Conservation (phyloP, 208 protist genomes). For the Acanthamoeba triangularis region DNA sequence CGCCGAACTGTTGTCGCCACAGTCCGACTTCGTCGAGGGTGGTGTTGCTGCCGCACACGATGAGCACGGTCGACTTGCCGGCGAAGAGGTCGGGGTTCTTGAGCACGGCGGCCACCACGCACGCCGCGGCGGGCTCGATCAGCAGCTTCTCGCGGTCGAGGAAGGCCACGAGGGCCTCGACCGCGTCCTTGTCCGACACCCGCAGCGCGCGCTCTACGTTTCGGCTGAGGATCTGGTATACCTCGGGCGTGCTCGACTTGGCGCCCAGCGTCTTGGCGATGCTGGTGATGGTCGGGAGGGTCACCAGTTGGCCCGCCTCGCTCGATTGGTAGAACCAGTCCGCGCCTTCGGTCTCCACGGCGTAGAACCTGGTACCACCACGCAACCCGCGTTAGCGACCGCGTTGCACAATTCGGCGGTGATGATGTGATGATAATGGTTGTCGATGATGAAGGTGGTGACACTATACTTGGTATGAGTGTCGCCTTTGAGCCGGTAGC, state of each 20-base stretch:
- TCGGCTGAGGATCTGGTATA: not conserved
- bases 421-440: no score
- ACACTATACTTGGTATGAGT: conserved; percentile 47
- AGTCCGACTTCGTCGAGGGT: not conserved
- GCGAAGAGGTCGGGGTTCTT: not conserved
- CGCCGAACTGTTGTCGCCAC: not conserved
- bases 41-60: conserved; percentile 48
- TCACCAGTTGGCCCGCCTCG: not conserved
- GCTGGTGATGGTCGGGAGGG: conserved; percentile 7
- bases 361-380: not conserved
- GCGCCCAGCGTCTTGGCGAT: conserved; percentile 59
- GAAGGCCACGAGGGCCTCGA: not conserved
- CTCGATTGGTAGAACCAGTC: conserved; percentile 23
- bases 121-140: conserved; percentile 18
- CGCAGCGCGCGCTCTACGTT: not conserved
- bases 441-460: not conserved
- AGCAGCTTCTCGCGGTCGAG: conserved; percentile 61
- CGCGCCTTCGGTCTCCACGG: conserved; percentile 26
- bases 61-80: not conserved
- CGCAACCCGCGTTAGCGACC: not conserved
- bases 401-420: not conserved
- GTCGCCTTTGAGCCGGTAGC: conserved; percentile 23
- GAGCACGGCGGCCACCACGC: conserved; percentile 9
- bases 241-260: not conserved
- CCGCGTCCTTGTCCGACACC: conserved; percentile 3